Evolutionary conservation across 371 early-diverging fungal species (phyloP), one percentile per base, ranked within the genome.

Genomic region (Apophysomyces trapeziformis): DNA sequence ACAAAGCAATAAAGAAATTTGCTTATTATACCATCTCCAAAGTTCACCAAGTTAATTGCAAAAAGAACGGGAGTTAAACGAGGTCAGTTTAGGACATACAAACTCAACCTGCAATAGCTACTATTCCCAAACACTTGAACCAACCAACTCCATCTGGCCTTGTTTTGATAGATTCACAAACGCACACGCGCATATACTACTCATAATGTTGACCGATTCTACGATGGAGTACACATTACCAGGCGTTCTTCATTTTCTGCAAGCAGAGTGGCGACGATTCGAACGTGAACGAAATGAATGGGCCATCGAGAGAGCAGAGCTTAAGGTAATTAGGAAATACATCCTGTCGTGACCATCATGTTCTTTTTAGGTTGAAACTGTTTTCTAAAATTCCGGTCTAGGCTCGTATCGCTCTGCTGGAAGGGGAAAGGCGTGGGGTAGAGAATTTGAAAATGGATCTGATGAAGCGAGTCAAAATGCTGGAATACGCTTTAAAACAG

Each of bases 261-360:
- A 95, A 74, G 75, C 80, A 6, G 94, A 95, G 80, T 94, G 94
- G 94, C 77, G 95, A 60, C 82, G 87, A 38, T 93, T 90, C 72
- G 96, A 96, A 67, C 83, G 91, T 61, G 95, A 96, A 69, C 85
- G 92, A 21, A 93, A 92, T 66, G 92, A 93, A 72, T 95, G 96
- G 95, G 89, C 90, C 26, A 90, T 95, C 71, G 95, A 95, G 69
- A 76, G 85, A 59, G 86, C 93, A 6, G 94, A 93, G 64, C 72
- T 94, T 59, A 89, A 92, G 86, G 96, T 92, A 82, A 36, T 47
- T 21, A 41, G 13, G 13, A 13, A 41, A 11, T 8, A 8, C 8
- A 13, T 13, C 41, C 13, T 41, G 41, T 41, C 13, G 1, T 11
- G 8, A 13, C 41, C 13, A 41, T 4, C 4, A 41, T 9, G 9